Base-by-base conservation (phyloP, 495 filamentous ascomycete genomes). In the Annulohypoxylon moriforme region DNA sequence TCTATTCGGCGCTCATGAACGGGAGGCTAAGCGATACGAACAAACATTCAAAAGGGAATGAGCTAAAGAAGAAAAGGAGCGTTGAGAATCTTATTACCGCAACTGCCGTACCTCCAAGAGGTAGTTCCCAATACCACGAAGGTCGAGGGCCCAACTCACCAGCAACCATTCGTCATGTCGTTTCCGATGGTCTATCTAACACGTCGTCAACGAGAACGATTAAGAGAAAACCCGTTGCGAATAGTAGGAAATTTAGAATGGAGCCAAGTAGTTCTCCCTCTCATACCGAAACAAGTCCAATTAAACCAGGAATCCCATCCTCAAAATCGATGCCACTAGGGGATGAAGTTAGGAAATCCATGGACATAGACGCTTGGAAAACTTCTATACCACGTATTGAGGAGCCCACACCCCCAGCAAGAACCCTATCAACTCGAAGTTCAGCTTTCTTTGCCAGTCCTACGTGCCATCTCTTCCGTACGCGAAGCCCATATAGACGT, bases 1-100 rank as follows among this genome's bases (percentile, higher is more conserved):
- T 94, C 33, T 94, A 92, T 71, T 89, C 90, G 2, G 92, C 92
- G 0, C 80, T 94, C 68, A 89, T 93, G 85, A 89, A 88, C n/a
- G n/a, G n/a, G 69, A 87, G 88, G 27, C 85, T 92, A 50, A 81
- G 84, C 31, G 79, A 82, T 16, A 78, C 72, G 3, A 77, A 56
- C 61, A 79, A 65, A 31, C 75, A 52, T 73, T 77, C 42, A 25
- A 61, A 75, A 5, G 81, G 77, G 7, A 64, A 74, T 8, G 61
- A 77, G 49, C 67, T 76, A 0, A 76, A 77, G 10, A 73, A 68
- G 59, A 78, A 81, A 69, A 75, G 11, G 1, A 73, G 60, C 22
- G 34, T 31, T 16, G 64, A 67, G 22, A 57, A 67, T 22, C 61
- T 72, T 68, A 68, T 50, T 75, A 75, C 47, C 58, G 80, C 68